phyloP scores from a whole-genome alignment of 129 eudicot genomes.

The Helichrysum umbraculigerum region DNA sequence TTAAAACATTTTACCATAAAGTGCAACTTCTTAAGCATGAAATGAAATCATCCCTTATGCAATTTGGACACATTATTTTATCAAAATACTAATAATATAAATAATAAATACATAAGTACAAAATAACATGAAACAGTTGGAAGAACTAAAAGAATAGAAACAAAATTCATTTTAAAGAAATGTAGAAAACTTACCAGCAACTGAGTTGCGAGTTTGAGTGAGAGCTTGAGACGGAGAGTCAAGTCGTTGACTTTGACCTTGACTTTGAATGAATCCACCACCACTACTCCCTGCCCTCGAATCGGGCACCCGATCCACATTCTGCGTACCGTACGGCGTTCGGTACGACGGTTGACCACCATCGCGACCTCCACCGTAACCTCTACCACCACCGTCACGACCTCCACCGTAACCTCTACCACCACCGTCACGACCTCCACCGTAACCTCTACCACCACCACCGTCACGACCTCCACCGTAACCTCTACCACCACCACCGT shows the following conservation, averaged over 20 bases:
- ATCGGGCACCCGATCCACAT: slow-evolving; percentile 15
- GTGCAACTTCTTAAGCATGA: background rate
- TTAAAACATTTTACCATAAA: no score
- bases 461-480: background rate
- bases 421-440: no score
- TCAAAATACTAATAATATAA: no score
- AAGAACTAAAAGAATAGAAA: background rate
- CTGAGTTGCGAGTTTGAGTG: background rate
- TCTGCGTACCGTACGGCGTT: slow-evolving; percentile 12
- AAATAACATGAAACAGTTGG: background rate
- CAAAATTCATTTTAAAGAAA: background rate
- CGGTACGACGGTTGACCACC: slow-evolving; percentile 9
- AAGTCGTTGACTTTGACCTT: background rate
- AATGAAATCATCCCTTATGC: background rate
- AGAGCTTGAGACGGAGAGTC: slow-evolving; percentile 16
- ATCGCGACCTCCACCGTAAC: background rate
- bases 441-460: background rate
- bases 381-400: background rate
- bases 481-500: background rate
- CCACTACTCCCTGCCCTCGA: background rate
- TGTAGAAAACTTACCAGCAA: background rate
- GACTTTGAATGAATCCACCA: slow-evolving; percentile 13
- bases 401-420: background rate
- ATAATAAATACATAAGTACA: no score
- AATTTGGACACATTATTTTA: no score